Percentiles rank a stretch among this genome's conserved stretches.
These are phyloP conservation scores for Hymenoscyphus fructigenus DNA, from an alignment of 2,329 filamentous ascomycete species.

Conservation along the genomic window DNA sequence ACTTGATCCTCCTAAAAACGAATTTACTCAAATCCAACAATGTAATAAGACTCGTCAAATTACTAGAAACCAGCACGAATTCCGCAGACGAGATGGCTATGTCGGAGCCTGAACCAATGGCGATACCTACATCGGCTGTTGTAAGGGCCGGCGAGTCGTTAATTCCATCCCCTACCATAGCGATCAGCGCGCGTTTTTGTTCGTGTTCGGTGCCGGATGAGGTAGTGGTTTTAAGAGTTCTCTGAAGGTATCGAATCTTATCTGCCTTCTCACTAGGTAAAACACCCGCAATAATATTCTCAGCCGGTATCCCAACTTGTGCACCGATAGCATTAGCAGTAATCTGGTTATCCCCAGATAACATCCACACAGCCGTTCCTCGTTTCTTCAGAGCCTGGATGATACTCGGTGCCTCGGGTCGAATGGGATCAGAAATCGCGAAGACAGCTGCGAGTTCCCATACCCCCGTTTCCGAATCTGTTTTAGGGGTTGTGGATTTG, in stretches of 20 bases:
- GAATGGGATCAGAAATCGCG: constrained; percentile 78
- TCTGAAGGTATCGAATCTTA: constrained; percentile 64
- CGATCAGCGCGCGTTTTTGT: constrained; percentile 56
- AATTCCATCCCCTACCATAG: constrained; percentile 84
- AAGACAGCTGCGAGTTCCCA: constrained; percentile 64
- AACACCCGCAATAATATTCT: constrained; percentile 82
- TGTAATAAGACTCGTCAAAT: constrained; percentile 58
- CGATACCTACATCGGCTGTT: constrained; percentile 79
- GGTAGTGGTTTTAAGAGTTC: constrained; percentile 24
- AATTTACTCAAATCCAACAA: constrained; percentile 57
- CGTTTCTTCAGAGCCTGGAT: constrained; percentile 62
- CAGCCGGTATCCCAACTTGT: constrained; percentile 68
- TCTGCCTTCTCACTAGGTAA: constrained; percentile 80
- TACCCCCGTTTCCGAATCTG: neutral
- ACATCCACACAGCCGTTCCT: constrained; percentile 81
- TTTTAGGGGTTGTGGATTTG: constrained; percentile 27
- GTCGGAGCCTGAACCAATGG: constrained; percentile 77
- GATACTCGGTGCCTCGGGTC: constrained; percentile 66
- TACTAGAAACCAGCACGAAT: constrained; percentile 71
- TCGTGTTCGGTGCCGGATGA: constrained; percentile 27
- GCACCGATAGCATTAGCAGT: constrained; percentile 78
- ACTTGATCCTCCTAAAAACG: constrained; percentile 63
- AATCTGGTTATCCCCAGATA: constrained; percentile 85
- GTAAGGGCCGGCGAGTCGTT: constrained; percentile 82
- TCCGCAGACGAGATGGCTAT: constrained; percentile 79